Evolutionary conservation across 2,329 filamentous ascomycete species (phyloP).

Genomic region (Cladosporium sp.): DNA sequence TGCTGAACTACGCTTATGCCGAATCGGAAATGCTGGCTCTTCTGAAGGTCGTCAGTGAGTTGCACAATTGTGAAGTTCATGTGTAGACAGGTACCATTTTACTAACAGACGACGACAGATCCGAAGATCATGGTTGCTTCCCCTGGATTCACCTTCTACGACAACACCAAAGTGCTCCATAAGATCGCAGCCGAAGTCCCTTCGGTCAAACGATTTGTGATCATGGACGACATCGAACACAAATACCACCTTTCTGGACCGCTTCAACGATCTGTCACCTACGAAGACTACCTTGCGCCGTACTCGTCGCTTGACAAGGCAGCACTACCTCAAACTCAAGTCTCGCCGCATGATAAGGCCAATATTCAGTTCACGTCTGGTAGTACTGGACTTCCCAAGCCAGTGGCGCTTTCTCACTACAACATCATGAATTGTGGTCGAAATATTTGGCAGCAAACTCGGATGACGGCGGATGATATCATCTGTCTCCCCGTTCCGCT

Average conservation of each 20-base stretch:
- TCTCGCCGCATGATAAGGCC: constrained; percentile 34
- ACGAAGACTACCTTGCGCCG: constrained; percentile 29
- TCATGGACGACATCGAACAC: constrained; percentile 41
- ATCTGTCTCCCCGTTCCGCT: constrained; percentile 80
- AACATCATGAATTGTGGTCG: constrained; percentile 31
- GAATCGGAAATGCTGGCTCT: constrained; percentile 67
- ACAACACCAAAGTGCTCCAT: constrained; percentile 59
- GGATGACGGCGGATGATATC: constrained; percentile 63
- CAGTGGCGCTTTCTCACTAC: constrained; percentile 63
- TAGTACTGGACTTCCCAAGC: constrained; percentile 71
- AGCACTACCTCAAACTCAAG: constrained; percentile 25
- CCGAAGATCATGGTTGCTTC: constrained; percentile 70
- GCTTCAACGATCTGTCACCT: constrained; percentile 24
- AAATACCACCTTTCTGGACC: constrained; percentile 26
- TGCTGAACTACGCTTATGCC: constrained; percentile 75
- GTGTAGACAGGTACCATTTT: not conserved
- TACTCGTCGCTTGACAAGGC: constrained; percentile 22
- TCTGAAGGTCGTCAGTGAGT: constrained; percentile 63
- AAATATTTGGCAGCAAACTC: constrained; percentile 66
- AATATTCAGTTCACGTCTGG: constrained; percentile 75
- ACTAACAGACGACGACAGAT: constrained; percentile 42
- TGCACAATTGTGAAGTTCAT: not conserved
- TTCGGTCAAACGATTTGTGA: constrained; percentile 54
- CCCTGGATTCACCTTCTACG: constrained; percentile 61
- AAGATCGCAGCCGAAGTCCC: constrained; percentile 44